Conservation (phyloP, 2,329 filamentous ascomycete genomes). For the Xylaria sp. region DNA sequence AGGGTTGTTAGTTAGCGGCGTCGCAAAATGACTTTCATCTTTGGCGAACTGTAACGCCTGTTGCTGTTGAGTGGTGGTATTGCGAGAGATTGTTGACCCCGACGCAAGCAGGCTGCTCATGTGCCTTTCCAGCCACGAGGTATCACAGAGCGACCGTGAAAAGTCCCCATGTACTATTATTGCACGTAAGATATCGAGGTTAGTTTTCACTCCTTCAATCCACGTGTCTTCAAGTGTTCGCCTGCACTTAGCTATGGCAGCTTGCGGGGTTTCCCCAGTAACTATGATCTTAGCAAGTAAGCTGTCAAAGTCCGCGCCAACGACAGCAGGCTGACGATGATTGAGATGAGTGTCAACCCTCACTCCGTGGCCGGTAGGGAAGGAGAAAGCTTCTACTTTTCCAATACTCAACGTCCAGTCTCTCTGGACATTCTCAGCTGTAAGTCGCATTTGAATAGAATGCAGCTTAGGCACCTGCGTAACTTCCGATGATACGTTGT, state of each 20-base stretch:
- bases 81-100: constrained; percentile 19
- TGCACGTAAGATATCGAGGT: constrained; percentile 34
- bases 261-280: constrained; percentile 15
- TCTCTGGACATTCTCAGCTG: constrained; percentile 33
- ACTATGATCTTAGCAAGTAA: constrained; percentile 36
- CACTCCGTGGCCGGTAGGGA: constrained; percentile 32
- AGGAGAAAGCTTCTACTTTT: constrained; percentile 24
- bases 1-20: not conserved
- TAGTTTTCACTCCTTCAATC: constrained; percentile 33
- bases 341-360: constrained; percentile 34
- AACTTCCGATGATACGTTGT: constrained; percentile 15
- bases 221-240: constrained; percentile 36
- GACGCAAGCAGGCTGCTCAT: constrained; percentile 24
- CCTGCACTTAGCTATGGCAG: constrained; percentile 27
- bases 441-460: constrained; percentile 34
- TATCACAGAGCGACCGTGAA: constrained; percentile 27
- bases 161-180: constrained; percentile 31
- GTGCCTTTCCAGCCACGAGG: constrained; percentile 32
- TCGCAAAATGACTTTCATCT: not conserved
- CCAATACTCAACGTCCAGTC: constrained; percentile 37
- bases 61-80: constrained; percentile 2
- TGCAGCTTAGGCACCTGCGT: constrained; percentile 19
- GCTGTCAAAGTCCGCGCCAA: constrained; percentile 35
- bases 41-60: constrained; percentile 1
- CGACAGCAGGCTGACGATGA: constrained; percentile 8